Base-by-base conservation (phyloP, 1,284 basidiomycete genomes). In the Thecaphora thlaspeos region DNA sequence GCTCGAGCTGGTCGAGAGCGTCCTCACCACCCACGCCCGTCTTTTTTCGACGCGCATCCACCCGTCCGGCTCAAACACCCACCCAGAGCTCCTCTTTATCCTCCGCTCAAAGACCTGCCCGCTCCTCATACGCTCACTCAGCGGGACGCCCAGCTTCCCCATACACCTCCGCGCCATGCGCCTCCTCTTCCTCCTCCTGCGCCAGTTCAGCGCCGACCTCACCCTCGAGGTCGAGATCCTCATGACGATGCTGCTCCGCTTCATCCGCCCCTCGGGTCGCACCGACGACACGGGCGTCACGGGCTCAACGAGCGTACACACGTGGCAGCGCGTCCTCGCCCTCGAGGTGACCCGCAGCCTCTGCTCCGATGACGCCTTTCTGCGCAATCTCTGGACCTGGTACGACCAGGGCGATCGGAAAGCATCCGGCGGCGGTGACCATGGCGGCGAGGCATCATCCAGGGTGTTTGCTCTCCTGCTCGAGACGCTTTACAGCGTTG, bases 1-100 rank as follows among this genome's bases (percentile, higher is more conserved):
- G 0, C 81, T 98, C 23, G 94, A 98, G 79, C 81, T 98, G 48
- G 90, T 98, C 51, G 95, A 98, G 80, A 96, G 92, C 72, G 90
- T 97, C 4, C 81, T 98, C 47, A 94, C 91, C 14, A 96, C 95
- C 66, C 96, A 97, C 74, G 88, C 92, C 63, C 84, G 84, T 14
- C 83, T 93, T 0, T 94, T 97, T 73, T 30, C 58, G 18, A 43
- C 46, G 28, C 7, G n/a, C 15, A 23, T 24, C 1, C 12, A 48
- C 9, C 40, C 49, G 10, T 21, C 43, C 2, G 39, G 48, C 8
- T n/a, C 47, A 17, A 53, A 24, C 38, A 52, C 60, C 1, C 91
- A 91, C 61, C 79, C 84, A 4, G 91, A 95, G 76, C 82, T 95
- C 0, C 83, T 93, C 19, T 83, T 90, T 28, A 85, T 96, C 18